These are phyloP conservation scores for Jimgerdemannia flammicorona DNA, from an alignment of 192 early-diverging fungal species.

Conservation along the genomic window DNA sequence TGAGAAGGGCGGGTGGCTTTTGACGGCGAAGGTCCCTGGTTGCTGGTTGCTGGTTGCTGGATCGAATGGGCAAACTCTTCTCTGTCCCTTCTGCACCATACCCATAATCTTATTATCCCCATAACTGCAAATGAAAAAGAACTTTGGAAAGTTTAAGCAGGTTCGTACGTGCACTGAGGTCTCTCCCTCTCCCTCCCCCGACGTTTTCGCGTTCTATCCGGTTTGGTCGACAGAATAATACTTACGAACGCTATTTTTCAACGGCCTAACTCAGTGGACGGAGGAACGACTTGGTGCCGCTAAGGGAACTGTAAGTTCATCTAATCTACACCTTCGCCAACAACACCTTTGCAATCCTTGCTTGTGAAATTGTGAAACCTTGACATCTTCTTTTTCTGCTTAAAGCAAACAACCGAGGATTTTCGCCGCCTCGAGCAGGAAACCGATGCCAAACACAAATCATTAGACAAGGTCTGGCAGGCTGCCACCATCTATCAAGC, in stretches of 20 bases:
- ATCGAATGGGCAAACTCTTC: no score
- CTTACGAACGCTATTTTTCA: not conserved
- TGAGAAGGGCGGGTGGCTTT: no score
- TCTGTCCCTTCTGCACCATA: no score
- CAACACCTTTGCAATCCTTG: no score
- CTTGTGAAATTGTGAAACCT: no score
- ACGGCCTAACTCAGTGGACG: constrained; percentile 49
- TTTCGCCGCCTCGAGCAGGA: constrained; percentile 75
- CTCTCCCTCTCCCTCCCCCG: constrained; percentile 6
- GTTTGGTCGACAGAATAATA: not conserved
- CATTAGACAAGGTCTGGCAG: constrained; percentile 59
- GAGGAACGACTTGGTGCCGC: constrained; percentile 75
- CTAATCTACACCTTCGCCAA: not conserved
- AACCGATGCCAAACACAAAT: constrained; percentile 60
- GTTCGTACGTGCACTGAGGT: constrained; percentile 17
- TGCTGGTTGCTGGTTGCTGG: no score
- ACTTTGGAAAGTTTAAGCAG: constrained; percentile 66
- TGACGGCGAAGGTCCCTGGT: no score
- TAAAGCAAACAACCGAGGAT: constrained; percentile 54
- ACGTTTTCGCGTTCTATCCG: not conserved
- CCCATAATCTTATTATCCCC: no score
- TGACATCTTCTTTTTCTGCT: not conserved
- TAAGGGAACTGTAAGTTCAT: constrained; percentile 55
- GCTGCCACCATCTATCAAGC: constrained; percentile 43
- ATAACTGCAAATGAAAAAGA: constrained; percentile 43